phyloP scores from a whole-genome alignment of 208 protist genomes.

The Eutreptiella sp. region DNA sequence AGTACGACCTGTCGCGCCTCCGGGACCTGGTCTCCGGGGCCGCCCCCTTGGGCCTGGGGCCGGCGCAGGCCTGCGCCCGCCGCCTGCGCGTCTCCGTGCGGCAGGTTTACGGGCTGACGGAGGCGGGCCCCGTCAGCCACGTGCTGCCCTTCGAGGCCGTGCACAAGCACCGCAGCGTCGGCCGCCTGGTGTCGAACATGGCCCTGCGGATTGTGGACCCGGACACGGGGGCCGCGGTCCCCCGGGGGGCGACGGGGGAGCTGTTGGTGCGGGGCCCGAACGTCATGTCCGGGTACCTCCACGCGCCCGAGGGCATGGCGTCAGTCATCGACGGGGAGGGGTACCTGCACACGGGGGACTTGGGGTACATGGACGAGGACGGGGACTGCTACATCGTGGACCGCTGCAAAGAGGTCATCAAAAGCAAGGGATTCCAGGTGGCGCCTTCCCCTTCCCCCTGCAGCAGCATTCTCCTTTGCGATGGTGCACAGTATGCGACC shows the following conservation, averaged over 20 bases:
- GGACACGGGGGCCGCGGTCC: slow-evolving; percentile 30
- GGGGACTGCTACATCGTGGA: slow-evolving; percentile 49
- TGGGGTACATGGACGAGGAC: slow-evolving; percentile 46
- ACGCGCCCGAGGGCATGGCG: too few species aligned
- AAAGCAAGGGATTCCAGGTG: slow-evolving; percentile 78
- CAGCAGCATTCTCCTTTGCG: too few species aligned
- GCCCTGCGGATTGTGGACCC: too few species aligned
- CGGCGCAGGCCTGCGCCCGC: slow-evolving; percentile 22
- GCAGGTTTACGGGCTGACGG: slow-evolving; percentile 70
- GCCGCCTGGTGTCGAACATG: too few species aligned
- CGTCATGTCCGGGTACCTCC: slow-evolving; percentile 68
- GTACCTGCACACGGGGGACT: slow-evolving; percentile 66
- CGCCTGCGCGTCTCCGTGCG: slow-evolving; percentile 31
- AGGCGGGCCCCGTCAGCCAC: slow-evolving; percentile 51
- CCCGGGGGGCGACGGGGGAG: slow-evolving; percentile 48
- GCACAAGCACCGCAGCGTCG: too few species aligned
- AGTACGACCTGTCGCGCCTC: slow-evolving; percentile 46
- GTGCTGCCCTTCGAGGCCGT: slow-evolving; percentile 2
- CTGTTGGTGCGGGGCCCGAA: slow-evolving; percentile 59
- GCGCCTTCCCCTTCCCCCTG: too few species aligned
- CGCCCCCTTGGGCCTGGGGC: slow-evolving; percentile 48
- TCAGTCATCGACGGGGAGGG: slow-evolving; percentile 47
- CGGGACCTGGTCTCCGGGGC: slow-evolving; percentile 42
- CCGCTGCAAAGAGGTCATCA: slow-evolving; percentile 78
- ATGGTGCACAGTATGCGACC: too few species aligned